Conservation (phyloP, 139 green algal species). For the Coelastrella sp. region DNA sequence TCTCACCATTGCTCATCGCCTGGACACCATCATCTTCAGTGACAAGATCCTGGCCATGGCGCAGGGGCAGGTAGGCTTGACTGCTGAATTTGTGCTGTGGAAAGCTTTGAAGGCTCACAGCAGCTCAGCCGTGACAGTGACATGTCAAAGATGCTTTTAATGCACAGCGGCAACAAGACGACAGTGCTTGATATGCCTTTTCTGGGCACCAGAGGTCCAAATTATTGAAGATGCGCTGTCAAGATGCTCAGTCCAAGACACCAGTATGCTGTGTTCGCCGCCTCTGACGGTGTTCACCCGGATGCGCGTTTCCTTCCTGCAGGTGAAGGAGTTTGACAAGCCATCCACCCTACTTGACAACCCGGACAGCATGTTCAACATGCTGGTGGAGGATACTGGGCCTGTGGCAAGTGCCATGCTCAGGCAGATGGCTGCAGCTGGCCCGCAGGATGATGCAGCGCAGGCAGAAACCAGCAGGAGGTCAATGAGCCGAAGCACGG, state of each 20-base stretch:
- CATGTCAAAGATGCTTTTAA: not conserved
- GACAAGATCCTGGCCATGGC: slow-evolving; percentile 71
- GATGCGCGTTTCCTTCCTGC: not conserved
- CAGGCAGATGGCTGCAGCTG: slow-evolving; percentile 58
- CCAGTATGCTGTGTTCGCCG: no score
- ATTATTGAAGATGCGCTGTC: no score
- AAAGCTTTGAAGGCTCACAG: not conserved
- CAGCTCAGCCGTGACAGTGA: not conserved
- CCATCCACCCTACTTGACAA: slow-evolving; percentile 54
- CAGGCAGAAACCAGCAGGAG: no score
- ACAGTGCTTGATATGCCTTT: no score
- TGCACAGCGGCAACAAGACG: no score
- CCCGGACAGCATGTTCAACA: slow-evolving; percentile 55
- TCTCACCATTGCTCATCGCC: slow-evolving; percentile 72
- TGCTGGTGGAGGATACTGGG: slow-evolving; percentile 67
- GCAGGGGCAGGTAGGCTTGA: slow-evolving; percentile 37
- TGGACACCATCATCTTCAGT: slow-evolving; percentile 74
- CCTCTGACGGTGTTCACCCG: not conserved
- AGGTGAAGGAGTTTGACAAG: slow-evolving; percentile 56
- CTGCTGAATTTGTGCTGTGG: not conserved
- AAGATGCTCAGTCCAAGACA: no score
- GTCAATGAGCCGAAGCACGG: no score
- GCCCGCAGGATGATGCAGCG: slow-evolving; percentile 48
- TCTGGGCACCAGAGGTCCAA: no score
- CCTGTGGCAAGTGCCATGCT: slow-evolving; percentile 53